Evolutionary conservation across 2,329 filamentous ascomycete species (phyloP).

Genomic region (Clarireedia sp.): DNA sequence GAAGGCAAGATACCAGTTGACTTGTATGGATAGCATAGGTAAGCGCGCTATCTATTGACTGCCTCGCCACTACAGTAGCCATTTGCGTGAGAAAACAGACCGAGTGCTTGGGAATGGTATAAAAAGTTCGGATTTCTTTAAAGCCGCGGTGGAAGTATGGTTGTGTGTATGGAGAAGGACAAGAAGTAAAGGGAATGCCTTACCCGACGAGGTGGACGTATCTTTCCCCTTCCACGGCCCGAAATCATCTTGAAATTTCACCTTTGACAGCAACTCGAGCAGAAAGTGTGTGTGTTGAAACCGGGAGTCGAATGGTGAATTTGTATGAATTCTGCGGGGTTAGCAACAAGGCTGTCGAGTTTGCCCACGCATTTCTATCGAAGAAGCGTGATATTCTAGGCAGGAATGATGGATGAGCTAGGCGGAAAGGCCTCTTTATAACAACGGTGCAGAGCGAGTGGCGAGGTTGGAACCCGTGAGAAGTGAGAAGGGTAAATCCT

Average conservation of each 20-base stretch:
- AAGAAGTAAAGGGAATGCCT: constrained; percentile 28
- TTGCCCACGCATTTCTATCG: background rate
- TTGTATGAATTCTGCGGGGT: background rate
- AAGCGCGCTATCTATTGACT: background rate
- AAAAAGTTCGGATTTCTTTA: background rate
- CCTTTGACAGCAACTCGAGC: background rate
- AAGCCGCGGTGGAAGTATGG: background rate
- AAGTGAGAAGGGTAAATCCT: no score
- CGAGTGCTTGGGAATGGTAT: no score
- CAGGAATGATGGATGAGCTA: no score
- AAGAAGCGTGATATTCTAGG: no score
- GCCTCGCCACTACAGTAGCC: background rate
- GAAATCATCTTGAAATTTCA: constrained; percentile 37
- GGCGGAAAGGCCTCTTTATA: no score
- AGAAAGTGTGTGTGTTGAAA: background rate
- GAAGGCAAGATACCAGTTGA: constrained; percentile 1
- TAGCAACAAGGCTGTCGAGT: background rate
- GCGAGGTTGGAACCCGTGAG: no score
- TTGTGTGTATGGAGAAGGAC: background rate
- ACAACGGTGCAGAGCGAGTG: no score
- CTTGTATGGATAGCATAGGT: background rate
- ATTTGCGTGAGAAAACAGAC: background rate
- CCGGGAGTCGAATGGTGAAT: background rate
- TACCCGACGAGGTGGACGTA: constrained; percentile 60
- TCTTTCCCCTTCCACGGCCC: constrained; percentile 48